Evolutionary conservation across 768 basidiomycete species (phyloP).

Genomic region (Termitomyces sp.): DNA sequence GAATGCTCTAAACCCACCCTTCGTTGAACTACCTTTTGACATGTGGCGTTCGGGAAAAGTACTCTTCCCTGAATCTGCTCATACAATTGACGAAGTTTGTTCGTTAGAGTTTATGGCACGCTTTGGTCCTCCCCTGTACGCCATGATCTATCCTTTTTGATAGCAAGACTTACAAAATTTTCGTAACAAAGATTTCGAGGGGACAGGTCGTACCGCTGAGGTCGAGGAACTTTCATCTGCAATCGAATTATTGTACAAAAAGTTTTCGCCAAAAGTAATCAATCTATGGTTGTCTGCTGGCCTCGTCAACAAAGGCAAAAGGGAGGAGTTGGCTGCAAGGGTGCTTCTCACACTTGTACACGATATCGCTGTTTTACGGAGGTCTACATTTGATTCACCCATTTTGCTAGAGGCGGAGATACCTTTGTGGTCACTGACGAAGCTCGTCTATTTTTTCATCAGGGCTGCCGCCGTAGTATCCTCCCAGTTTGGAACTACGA

Average conservation of each 20-base stretch:
- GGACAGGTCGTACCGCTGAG: background rate
- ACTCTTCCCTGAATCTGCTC: background rate
- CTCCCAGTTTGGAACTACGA: background rate
- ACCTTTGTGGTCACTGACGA: background rate
- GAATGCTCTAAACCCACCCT: background rate
- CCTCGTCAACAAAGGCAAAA: background rate
- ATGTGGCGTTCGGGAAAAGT: background rate
- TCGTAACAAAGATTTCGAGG: background rate
- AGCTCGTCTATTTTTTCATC: background rate
- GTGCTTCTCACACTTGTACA: background rate
- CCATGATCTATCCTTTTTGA: background rate
- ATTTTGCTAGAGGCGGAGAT: constrained; percentile 1
- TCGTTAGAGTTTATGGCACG: background rate
- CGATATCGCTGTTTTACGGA: background rate
- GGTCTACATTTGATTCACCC: background rate
- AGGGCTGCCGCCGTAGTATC: background rate
- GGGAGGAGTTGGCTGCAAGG: background rate
- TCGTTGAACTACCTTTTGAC: constrained; percentile 6
- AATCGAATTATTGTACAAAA: background rate
- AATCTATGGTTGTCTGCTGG: background rate
- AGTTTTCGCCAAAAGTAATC: background rate
- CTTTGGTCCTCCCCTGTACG: background rate
- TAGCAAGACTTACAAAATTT: background rate
- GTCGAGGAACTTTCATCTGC: background rate
- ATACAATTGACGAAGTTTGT: background rate